These are phyloP conservation scores for Ichthyophthirius multifiliis DNA, from an alignment of 169 alveolate species.

Conservation along the genomic window DNA sequence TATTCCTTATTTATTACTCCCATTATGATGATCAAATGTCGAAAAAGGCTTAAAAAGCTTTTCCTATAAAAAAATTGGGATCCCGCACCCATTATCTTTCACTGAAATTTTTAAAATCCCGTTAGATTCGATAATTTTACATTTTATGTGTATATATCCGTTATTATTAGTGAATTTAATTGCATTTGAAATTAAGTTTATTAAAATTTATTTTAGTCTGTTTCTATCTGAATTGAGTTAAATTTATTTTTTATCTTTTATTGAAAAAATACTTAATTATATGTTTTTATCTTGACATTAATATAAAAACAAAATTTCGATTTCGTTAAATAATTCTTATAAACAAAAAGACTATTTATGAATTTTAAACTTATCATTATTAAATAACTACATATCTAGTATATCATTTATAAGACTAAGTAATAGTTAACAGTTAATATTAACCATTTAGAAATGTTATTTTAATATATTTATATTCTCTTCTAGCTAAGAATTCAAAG, in stretches of 20 bases:
- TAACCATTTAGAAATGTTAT: background rate
- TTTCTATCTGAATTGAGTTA: background rate
- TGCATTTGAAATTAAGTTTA: background rate
- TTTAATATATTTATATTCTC: background rate
- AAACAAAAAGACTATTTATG: background rate
- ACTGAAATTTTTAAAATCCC: too few species aligned
- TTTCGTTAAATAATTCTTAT: background rate
- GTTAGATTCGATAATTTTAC: too few species aligned
- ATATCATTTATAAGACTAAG: background rate
- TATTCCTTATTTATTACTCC: slow-evolving; percentile 22
- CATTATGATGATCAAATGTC: slow-evolving; percentile 24
- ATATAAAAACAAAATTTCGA: background rate
- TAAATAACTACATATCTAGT: background rate
- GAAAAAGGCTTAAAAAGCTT: slow-evolving; percentile 13
- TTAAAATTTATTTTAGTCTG: background rate
- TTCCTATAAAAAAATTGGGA: slow-evolving; percentile 13
- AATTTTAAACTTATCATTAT: background rate
- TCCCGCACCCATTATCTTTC: slow-evolving; percentile 26
- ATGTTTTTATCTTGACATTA: background rate
- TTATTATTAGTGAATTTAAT: background rate
- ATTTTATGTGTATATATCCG: too few species aligned
- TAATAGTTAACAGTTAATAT: background rate
- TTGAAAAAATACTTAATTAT: too few species aligned
- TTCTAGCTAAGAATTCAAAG: background rate
- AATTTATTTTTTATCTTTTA: too few species aligned